Percentiles rank a stretch among this genome's conserved stretches.
These are phyloP conservation scores for Verticillium longisporum DNA, from an alignment of 2,329 filamentous ascomycete species.

Conservation along the genomic window DNA sequence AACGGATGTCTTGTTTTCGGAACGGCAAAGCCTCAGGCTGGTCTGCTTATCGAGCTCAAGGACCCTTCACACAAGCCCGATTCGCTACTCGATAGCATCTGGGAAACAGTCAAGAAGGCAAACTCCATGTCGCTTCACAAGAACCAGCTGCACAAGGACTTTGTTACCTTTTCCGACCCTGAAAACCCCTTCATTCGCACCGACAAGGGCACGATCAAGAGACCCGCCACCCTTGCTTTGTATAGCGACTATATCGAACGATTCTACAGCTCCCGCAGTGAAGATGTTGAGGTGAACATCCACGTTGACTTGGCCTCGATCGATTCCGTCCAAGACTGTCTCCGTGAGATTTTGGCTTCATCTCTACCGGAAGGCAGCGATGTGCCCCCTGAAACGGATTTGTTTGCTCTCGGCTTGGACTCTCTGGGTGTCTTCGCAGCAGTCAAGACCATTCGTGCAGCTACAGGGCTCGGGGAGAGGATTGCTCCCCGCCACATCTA, in stretches of 20 bases:
- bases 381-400: constrained; percentile 14
- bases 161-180: constrained; percentile 30
- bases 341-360: constrained; percentile 14
- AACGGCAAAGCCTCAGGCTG: constrained; percentile 18
- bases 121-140: constrained; percentile 32
- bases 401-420: constrained; percentile 18
- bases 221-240: constrained; percentile 27
- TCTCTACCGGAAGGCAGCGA: constrained; percentile 12
- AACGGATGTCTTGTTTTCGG: constrained; percentile 19
- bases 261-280: constrained; percentile 26
- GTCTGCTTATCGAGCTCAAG: constrained; percentile 19
- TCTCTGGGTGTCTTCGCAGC: constrained; percentile 21
- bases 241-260: constrained; percentile 39
- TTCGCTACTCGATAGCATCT: constrained; percentile 32
- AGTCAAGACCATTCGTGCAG: constrained; percentile 21
- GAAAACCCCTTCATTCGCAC: constrained; percentile 36
- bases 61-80: constrained; percentile 13
- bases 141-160: constrained; percentile 31
- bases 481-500: constrained; percentile 26
- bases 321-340: constrained; percentile 12
- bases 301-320: constrained; percentile 14
- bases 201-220: constrained; percentile 37
- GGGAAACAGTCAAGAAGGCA: constrained; percentile 33
- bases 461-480: constrained; percentile 18
- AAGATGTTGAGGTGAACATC: constrained; percentile 8